A percentile compares a stretch with the other conserved stretches of the same genome.
phyloP scores from a whole-genome alignment of 2,329 filamentous ascomycete species.

The Botryotinia convoluta region DNA sequence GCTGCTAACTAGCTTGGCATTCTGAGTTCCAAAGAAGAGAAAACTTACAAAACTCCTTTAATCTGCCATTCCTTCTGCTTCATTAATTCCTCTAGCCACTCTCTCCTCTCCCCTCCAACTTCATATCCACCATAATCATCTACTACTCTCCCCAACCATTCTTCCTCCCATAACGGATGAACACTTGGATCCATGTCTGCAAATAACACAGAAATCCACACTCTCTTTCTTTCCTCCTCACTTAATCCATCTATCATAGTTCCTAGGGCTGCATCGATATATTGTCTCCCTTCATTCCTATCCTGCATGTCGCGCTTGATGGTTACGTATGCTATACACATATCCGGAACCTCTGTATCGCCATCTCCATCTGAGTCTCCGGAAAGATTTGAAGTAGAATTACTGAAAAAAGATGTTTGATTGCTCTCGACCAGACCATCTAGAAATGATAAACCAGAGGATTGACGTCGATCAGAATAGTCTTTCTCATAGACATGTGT shows the following conservation, averaged over 20 bases:
- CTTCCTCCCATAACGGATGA: conserved; percentile 10
- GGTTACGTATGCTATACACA: conserved; percentile 25
- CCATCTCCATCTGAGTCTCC: conserved; percentile 1
- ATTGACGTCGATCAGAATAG: conserved; percentile 24
- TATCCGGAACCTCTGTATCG: conserved; percentile 15
- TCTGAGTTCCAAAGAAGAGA: no score
- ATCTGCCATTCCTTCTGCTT: conserved; percentile 9
- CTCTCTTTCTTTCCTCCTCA: conserved; percentile 25
- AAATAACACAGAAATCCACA: conserved; percentile 5
- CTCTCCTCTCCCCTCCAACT: not conserved
- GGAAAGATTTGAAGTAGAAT: not conserved
- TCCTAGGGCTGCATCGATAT: conserved; percentile 27
- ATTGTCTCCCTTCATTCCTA: conserved; percentile 24
- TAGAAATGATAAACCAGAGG: conserved; percentile 22
- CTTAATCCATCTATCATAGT: conserved; percentile 30
- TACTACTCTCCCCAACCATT: not conserved
- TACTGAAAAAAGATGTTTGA: not conserved
- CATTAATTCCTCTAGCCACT: not conserved
- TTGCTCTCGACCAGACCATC: not conserved
- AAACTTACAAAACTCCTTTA: conserved; percentile 9
- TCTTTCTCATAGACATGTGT: conserved; percentile 26
- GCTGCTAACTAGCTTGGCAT: not conserved
- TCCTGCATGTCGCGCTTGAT: conserved; percentile 17
- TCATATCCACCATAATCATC: conserved; percentile 14
- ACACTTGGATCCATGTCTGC: conserved; percentile 2